phyloP scores from a whole-genome alignment of 192 early-diverging fungal genomes.

The Entophlyctis luteolus region DNA sequence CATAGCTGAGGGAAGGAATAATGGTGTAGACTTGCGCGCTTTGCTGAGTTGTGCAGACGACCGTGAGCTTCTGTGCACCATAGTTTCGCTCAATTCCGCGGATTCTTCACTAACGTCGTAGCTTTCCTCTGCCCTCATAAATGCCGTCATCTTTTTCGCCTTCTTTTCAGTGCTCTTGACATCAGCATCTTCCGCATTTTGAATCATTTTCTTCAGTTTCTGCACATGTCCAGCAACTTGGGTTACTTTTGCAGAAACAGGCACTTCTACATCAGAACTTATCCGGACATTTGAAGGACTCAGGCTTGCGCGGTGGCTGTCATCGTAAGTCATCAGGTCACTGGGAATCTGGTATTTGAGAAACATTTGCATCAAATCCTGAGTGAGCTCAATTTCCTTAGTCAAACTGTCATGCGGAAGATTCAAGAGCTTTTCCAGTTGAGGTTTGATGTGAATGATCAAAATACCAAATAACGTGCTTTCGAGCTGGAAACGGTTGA shows the following conservation, averaged over 20 bases:
- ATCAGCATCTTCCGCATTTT: slow-evolving; percentile 8
- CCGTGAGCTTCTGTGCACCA: background rate
- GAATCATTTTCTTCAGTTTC: slow-evolving; percentile 19
- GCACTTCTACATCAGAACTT: too few species aligned
- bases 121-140: too few species aligned
- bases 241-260: slow-evolving; percentile 2
- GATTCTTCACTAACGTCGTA: too few species aligned
- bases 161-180: background rate
- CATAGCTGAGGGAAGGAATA: background rate
- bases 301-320: too few species aligned
- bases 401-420: slow-evolving; percentile 28
- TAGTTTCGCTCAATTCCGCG: too few species aligned
- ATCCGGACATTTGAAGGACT: too few species aligned
- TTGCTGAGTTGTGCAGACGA: background rate
- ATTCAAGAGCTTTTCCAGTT: slow-evolving; percentile 33
- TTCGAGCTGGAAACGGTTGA: slow-evolving; percentile 22
- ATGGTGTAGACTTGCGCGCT: background rate
- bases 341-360: slow-evolving; percentile 32
- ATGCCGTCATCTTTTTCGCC: background rate
- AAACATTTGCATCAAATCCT: slow-evolving; percentile 36
- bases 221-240: slow-evolving; percentile 9
- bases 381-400: slow-evolving; percentile 35
- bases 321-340: slow-evolving; percentile 26
- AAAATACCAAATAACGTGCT: slow-evolving; percentile 28
- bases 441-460: slow-evolving; percentile 36